Conservation (phyloP, 257 asterid genomes). For the Solanum megistacrolobum region DNA sequence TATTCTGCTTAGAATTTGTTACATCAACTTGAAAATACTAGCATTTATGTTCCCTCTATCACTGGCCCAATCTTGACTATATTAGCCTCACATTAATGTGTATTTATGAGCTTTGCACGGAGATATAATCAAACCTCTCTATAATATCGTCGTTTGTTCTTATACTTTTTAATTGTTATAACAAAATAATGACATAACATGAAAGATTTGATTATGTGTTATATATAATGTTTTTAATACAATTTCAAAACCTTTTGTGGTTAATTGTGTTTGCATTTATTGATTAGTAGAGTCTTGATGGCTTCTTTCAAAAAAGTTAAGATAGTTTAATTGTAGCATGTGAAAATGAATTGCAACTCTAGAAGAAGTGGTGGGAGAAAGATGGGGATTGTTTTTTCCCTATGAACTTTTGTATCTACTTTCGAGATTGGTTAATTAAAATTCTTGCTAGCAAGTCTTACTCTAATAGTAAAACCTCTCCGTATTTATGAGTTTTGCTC, state of each 20-base stretch:
- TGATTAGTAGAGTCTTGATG: too few relatives aligned
- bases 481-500: neutral
- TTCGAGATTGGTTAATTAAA: too few relatives aligned
- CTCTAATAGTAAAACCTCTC: neutral
- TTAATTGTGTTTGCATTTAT: neutral
- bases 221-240: neutral
- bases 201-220: neutral
- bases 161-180: neutral
- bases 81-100: neutral
- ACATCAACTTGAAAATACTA: neutral
- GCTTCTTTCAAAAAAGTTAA: too few relatives aligned
- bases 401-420: too few relatives aligned
- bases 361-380: neutral
- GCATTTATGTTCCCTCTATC: conserved; percentile 4
- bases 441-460: neutral
- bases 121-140: neutral
- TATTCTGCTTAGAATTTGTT: neutral
- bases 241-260: too few relatives aligned
- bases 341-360: neutral
- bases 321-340: neutral
- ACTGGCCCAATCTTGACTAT: neutral
- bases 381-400: too few relatives aligned
- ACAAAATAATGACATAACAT: neutral
- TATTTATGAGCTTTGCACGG: neutral
- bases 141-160: neutral